phyloP scores from a whole-genome alignment of 2,329 filamentous ascomycete genomes.

The Coniochaeta ligniaria region DNA sequence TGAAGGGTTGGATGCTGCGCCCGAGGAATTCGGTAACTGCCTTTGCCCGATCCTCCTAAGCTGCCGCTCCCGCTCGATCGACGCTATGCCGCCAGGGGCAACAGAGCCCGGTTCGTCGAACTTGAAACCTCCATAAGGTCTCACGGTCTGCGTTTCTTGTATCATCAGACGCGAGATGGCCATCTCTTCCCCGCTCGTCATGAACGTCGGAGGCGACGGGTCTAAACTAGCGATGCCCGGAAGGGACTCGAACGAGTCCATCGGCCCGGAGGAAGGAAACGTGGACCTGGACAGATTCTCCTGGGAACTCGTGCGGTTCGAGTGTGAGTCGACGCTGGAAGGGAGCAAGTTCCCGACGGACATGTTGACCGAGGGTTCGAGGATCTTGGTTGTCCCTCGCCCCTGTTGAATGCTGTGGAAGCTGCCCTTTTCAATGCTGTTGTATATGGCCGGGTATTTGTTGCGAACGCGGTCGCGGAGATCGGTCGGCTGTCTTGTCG shows the following conservation, averaged over 20 bases:
- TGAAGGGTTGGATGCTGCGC: neutral
- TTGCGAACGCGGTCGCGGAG: constrained; percentile 57
- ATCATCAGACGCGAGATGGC: constrained; percentile 50
- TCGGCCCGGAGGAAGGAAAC: constrained; percentile 20
- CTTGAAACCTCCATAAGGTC: neutral
- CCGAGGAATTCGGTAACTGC: neutral
- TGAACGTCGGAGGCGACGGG: constrained; percentile 31
- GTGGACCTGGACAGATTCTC: constrained; percentile 39
- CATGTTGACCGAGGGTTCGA: constrained; percentile 46
- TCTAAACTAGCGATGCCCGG: constrained; percentile 32
- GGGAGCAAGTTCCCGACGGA: constrained; percentile 36
- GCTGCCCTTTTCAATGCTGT: constrained; percentile 46
- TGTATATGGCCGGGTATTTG: constrained; percentile 53
- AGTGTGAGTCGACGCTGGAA: constrained; percentile 31
- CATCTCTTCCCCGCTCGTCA: constrained; percentile 46
- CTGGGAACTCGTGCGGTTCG: constrained; percentile 31
- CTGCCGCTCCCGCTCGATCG: neutral
- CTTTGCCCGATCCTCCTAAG: neutral
- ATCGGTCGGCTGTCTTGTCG: constrained; percentile 54
- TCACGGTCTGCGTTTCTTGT: neutral
- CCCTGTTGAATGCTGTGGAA: constrained; percentile 31
- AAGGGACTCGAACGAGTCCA: constrained; percentile 24
- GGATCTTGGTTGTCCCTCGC: constrained; percentile 29
- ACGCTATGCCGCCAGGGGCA: neutral
- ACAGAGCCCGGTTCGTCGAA: too few relatives aligned